Base-by-base conservation (phyloP, 2,329 filamentous ascomycete genomes). In the Cladosporium sp. region DNA sequence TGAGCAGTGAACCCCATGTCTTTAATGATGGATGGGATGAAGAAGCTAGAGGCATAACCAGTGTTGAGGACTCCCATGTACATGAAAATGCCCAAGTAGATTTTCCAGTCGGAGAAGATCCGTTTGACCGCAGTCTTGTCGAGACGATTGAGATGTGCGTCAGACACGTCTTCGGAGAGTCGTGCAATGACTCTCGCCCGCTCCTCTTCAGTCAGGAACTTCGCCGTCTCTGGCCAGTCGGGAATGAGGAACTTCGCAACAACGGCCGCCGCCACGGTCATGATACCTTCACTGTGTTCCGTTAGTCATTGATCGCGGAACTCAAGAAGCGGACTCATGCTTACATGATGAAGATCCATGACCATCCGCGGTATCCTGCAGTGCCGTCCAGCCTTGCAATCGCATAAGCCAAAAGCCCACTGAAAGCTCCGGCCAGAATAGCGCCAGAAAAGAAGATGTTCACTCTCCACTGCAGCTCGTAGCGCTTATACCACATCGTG, bases 311-410 rank as follows among this genome's bases (percentile, higher is more conserved):
- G 3, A 25, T 25, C 25, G 25, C 25, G 25, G 25, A 25, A 25
- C 3, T 25, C 25, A 25, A 25, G 25, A 25, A 6, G 25, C 25
- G 43, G 8, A 17, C 5, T 28, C 3, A 9, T 62, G 38, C 55
- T 61, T 52, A 39, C 61, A 57, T 50, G 55, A 83, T 80, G 78
- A 90, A 82, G 56, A 90, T 85, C 69, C 71, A 71, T 38, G 68
- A 63, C 69, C 69, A 71, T 4, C 65, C 67, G 34, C 60, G 60
- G 38, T 70, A 70, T 36, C 69, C 69, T 19, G 47, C 65, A 12
- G 67, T 52, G 34, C 69, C 68, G 20, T 62, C 58, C 65, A 72
- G 66, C 20, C 67, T 63, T 2, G 65, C 61, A 20, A 72, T 60
- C 8, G 70, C 70, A 40, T 72, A 76, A 14, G 75, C 74, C 8